Percentiles rank a stretch among this genome's conserved stretches.
Evolutionary conservation across 257 asterid genomes (phyloP).

Genomic region (Penstemon davidsonii): DNA sequence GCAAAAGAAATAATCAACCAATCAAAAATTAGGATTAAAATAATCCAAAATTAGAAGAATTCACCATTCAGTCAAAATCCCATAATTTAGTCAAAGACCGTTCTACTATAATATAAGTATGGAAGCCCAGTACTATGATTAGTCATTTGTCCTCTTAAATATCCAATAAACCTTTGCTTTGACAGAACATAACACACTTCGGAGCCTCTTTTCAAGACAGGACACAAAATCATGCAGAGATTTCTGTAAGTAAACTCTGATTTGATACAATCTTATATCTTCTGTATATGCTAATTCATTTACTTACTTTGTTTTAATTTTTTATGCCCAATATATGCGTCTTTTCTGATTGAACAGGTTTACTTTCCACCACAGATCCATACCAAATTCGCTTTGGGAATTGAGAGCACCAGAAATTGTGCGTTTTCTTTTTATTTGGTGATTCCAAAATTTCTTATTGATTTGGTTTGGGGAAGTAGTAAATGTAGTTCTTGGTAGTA

Average conservation of each 20-base stretch:
- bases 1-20: too few species aligned
- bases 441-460: not conserved
- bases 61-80: too few species aligned
- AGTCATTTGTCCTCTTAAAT: too few species aligned
- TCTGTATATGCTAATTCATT: not conserved
- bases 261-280: not conserved
- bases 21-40: too few species aligned
- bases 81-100: too few species aligned
- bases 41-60: too few species aligned
- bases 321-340: not conserved
- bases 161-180: too few species aligned
- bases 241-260: not conserved
- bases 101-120: too few species aligned
- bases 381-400: slow-evolving; percentile 13
- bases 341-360: slow-evolving; percentile 20
- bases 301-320: not conserved
- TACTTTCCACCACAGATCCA: slow-evolving; percentile 2
- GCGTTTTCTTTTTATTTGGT: not conserved
- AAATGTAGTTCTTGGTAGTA: not conserved
- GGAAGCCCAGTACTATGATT: too few species aligned
- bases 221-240: not conserved
- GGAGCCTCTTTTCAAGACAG: too few species aligned
- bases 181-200: too few species aligned
- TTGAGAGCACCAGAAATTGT: slow-evolving; percentile 20
- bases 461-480: not conserved